These are phyloP conservation scores for Calonectria fujianensis DNA, from an alignment of 2,329 filamentous ascomycete genomes.

Conservation along the genomic window DNA sequence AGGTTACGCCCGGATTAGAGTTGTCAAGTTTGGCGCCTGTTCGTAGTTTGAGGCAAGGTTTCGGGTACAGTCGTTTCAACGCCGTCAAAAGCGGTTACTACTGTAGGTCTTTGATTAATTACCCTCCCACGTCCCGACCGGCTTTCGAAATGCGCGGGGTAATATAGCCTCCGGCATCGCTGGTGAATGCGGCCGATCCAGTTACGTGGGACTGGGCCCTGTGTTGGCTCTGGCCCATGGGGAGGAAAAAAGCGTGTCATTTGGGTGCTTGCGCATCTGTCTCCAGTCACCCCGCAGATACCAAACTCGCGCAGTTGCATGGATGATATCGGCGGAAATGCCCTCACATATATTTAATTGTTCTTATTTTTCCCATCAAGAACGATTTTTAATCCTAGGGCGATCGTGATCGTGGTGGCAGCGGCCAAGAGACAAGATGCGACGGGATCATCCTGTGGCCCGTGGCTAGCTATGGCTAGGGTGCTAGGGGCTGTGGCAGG, in stretches of 20 bases:
- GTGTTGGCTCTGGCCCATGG: constrained; percentile 16
- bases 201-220: constrained; percentile 13
- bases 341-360: background rate
- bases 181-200: constrained; percentile 18
- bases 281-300: constrained; percentile 20
- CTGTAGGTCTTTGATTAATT: constrained; percentile 10
- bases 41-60: constrained; percentile 12
- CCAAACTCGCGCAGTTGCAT: constrained; percentile 7
- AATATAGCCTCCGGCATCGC: constrained; percentile 37
- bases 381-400: constrained; percentile 4
- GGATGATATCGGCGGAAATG: background rate
- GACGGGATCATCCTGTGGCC: constrained; percentile 30
- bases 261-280: constrained; percentile 25
- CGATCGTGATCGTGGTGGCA: constrained; percentile 36
- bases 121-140: background rate
- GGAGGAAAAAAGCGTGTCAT: constrained; percentile 21
- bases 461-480: constrained; percentile 24
- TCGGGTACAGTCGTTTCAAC: constrained; percentile 11
- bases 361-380: background rate
- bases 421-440: constrained; percentile 30
- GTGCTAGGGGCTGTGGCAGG: constrained; percentile 13
- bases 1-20: constrained; percentile 23
- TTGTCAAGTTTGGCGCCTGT: constrained; percentile 11
- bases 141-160: constrained; percentile 35
- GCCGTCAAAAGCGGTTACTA: constrained; percentile 15